Evolutionary conservation across 441 rosid genomes (phyloP).

Genomic region (Iberis amara): DNA sequence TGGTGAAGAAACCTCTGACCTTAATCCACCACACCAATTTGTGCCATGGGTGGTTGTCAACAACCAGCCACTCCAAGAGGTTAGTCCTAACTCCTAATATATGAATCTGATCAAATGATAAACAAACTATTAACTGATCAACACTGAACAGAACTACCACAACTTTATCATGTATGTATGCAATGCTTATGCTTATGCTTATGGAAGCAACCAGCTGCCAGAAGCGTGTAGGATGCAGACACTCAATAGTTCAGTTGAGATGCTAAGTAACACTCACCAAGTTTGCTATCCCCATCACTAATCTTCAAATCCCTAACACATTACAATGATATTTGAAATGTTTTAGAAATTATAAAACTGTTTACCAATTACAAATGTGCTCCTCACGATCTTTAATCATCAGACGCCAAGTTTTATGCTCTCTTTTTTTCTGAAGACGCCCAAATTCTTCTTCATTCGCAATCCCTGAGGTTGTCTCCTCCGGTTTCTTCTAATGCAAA

Average conservation of each 20-base stretch:
- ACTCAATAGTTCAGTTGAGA: constrained; percentile 22
- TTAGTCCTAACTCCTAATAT: constrained; percentile 24
- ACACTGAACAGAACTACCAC: constrained; percentile 43
- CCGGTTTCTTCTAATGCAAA: too few relatives aligned
- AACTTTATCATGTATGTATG: constrained; percentile 45
- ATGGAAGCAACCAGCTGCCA: constrained; percentile 39
- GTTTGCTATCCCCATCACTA: constrained; percentile 25
- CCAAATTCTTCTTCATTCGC: too few relatives aligned
- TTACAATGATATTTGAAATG: constrained; percentile 7
- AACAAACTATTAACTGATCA: too few relatives aligned
- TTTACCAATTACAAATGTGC: neutral
- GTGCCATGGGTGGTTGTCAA: constrained; percentile 71
- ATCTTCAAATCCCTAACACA: constrained; percentile 2
- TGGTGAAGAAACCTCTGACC: constrained; percentile 49
- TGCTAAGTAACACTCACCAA: constrained; percentile 19
- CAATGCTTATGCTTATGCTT: constrained; percentile 36
- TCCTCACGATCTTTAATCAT: too few relatives aligned
- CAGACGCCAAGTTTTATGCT: too few relatives aligned
- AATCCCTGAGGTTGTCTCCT: too few relatives aligned
- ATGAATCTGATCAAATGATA: neutral
- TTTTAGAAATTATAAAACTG: constrained; percentile 7
- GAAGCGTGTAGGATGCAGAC: constrained; percentile 35
- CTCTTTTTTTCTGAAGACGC: too few relatives aligned
- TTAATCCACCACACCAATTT: constrained; percentile 44
- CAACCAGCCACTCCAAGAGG: constrained; percentile 44